These are phyloP conservation scores for Senna tora DNA, from an alignment of 306 rosid species.

Conservation along the genomic window DNA sequence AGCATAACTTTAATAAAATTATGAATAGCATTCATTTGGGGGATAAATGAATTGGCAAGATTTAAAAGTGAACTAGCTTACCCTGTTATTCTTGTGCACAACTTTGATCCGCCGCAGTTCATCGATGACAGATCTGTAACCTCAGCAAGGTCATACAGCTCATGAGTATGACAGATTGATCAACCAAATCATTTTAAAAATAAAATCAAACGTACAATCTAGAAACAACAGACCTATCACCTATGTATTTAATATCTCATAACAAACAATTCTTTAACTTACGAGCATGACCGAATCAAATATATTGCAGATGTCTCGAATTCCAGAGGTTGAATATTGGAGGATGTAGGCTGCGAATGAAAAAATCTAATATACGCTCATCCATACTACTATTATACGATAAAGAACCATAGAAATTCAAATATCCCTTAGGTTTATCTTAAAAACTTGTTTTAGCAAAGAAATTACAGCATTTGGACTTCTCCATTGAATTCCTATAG, in stretches of 20 bases:
- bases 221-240: constrained; percentile 11
- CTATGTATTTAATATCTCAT: background rate
- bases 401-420: background rate
- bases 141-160: background rate
- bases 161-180: constrained; percentile 18
- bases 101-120: constrained; percentile 48
- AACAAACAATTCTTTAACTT: background rate
- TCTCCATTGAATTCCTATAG: constrained; percentile 8
- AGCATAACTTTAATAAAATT: background rate
- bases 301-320: no score
- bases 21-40: background rate
- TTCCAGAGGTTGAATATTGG: background rate
- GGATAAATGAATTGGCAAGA: background rate
- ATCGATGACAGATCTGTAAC: constrained; percentile 47
- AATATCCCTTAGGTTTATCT: background rate
- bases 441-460: background rate
- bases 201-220: constrained; percentile 1
- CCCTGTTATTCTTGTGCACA: constrained; percentile 46
- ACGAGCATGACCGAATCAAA: no score
- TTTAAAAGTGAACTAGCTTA: constrained; percentile 11
- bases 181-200: background rate
- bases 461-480: background rate
- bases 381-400: background rate
- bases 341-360: background rate
- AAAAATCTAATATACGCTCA: background rate